Evolutionary conservation across 1,284 basidiomycete genomes (phyloP), one percentile per base, ranked within the genome.

Genomic region (Thecaphora thlaspeos): DNA sequence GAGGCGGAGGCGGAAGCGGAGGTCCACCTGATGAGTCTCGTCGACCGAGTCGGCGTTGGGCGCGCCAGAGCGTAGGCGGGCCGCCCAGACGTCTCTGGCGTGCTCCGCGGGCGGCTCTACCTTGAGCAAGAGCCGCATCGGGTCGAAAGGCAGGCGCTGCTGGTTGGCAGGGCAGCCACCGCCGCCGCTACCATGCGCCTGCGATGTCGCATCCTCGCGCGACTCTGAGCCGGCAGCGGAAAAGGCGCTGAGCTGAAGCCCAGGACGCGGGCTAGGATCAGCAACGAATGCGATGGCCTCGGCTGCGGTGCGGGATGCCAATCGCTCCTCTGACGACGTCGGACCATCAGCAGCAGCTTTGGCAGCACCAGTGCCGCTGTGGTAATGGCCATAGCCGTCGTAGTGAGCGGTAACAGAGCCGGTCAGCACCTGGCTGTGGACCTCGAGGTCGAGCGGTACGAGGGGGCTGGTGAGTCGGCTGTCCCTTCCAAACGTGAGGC

Each of bases 1-100:
- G 19, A 66, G 47, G n/a, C 63, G 51, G 2, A 66, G 49, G 0
- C 55, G 51, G 37, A 61, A 61, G 32, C 58, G 48, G 14, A 66
- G 43, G 1, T 47, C 24, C 24, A 66, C 32, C 21, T 28, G 12
- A n/a, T 53, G 40, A 0, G 42, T 21, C 24, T 65, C 62, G n/a
- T 38, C 28, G 1, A 46, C 36, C 18, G 26, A 23, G 15, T 40
- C 21, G 21, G 14, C 18, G 10, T 40, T 34, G 10, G 21, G 18
- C 15, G 36, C 37, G 37, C 28, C 37, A 8, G 37, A n/a, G n/a
- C 11, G n/a, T 11, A 21, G 37, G 19, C 37, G 37, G 4, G 7
- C 43, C 17, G 59, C 48, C 59, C 60, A 62, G 1, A 39, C 36
- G 7, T 51, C 8, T 14, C 55, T 34, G 3, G 65, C 58, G 5